phyloP scores from a whole-genome alignment of 805 yeast genomes.

The Huiozyma naganishii region DNA sequence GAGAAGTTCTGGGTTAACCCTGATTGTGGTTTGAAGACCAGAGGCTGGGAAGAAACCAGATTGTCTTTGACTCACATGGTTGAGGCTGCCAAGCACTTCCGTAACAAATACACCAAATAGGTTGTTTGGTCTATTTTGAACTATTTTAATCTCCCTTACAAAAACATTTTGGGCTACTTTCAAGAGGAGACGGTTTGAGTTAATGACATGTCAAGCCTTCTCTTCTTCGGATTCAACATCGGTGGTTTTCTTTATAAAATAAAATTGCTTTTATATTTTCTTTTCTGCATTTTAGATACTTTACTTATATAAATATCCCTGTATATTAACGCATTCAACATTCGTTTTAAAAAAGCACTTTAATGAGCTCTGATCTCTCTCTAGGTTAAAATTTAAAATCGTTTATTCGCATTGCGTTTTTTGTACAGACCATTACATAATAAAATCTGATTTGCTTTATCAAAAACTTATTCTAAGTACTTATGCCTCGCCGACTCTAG shows the following conservation, averaged over 20 bases:
- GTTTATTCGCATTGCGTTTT: neutral
- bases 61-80: slow-evolving; percentile 97
- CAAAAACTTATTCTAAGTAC: neutral
- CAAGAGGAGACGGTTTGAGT: neutral
- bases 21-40: slow-evolving; percentile 99
- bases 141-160: neutral
- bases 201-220: slow-evolving; percentile 8
- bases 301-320: slow-evolving; percentile 5
- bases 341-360: slow-evolving; percentile 12
- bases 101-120: slow-evolving; percentile 38
- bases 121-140: slow-evolving; percentile 3
- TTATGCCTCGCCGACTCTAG: slow-evolving; percentile 27
- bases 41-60: slow-evolving; percentile 98
- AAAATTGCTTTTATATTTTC: slow-evolving; percentile 3
- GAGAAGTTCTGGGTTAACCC: slow-evolving; percentile 99
- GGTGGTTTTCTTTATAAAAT: slow-evolving; percentile 13
- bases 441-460: no score
- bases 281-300: slow-evolving; percentile 7
- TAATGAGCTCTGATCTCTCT: neutral
- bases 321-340: slow-evolving; percentile 29
- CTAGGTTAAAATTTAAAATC: neutral
- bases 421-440: no score
- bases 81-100: slow-evolving; percentile 95
- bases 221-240: slow-evolving; percentile 23
- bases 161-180: slow-evolving; percentile 9